Base-by-base conservation (phyloP, 2,329 filamentous ascomycete genomes). In the Phaeosphaeria sp. region DNA sequence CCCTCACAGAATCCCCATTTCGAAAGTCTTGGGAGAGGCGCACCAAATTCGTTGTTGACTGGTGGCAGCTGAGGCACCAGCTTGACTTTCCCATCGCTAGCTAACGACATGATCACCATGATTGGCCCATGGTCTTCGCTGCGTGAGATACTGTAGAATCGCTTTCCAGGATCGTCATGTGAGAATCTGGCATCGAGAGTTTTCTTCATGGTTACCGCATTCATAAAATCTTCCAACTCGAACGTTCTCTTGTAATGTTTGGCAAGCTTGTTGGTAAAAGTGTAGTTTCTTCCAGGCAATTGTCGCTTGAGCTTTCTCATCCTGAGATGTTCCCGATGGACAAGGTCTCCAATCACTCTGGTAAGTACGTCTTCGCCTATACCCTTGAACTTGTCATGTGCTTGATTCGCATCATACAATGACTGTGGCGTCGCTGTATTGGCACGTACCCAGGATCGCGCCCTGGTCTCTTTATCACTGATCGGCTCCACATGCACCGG, bases 1-100 rank as follows among this genome's bases (percentile, higher is more conserved):
- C 86, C 86, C 7, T 89, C 88, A 52, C 86, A 84, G 67, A 92
- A 90, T 1, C 90, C 90, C 71, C 90, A 89, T 1, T 88, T 87
- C 5, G 78, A 81, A 22, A 83, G 63, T 33, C 75, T 74, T 17
- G 79, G 79, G 13, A 71, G 68, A 0, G 78, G 75, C 2, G 76
- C 76, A 39, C 75, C 70, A 50, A 79, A 73, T 6, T 78, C 73
- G 43, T 73, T 72, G 57, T 81, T 71, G 27, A 90, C 86, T 1
- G 86, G 86, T 5, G 90, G 82, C 42, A 88, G 80, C 1, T 82
- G 70, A 0, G 85, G 80, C 3, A 82, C 77, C 6, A 90, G 69
- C 17, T 72, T 79, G 43, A 92, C 79, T 42, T 84, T 82, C 3
- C 85, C 84, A 50, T 83, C 73, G 0, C 87, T 85, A 59, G 88